These are phyloP conservation scores for Vitellaria paradoxa DNA, from an alignment of 179 eudicot genomes.

Conservation along the genomic window DNA sequence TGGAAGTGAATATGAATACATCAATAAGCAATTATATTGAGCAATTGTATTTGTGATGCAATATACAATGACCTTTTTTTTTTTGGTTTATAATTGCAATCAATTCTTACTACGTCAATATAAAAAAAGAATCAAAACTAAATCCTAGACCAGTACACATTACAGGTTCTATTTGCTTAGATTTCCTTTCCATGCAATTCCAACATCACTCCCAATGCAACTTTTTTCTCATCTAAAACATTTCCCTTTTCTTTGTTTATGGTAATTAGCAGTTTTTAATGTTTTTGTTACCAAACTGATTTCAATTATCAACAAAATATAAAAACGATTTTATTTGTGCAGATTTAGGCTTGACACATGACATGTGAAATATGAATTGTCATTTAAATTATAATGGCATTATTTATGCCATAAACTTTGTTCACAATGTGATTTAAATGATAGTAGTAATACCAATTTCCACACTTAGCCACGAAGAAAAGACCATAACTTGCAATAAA, in stretches of 20 bases:
- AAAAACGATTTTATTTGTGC: neutral
- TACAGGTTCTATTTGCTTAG: too few species aligned
- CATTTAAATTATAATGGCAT: neutral
- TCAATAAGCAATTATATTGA: too few species aligned
- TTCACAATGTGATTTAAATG: neutral
- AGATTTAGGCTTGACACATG: neutral
- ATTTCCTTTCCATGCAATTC: too few species aligned
- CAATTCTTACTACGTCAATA: too few species aligned
- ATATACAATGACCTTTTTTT: too few species aligned
- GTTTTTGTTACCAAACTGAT: neutral
- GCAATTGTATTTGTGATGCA: too few species aligned
- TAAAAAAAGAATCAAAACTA: too few species aligned
- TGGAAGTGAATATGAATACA: too few species aligned
- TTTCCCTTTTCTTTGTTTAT: neutral
- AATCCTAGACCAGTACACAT: too few species aligned
- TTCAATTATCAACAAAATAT: neutral
- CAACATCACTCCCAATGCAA: neutral
- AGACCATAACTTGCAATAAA: too few species aligned
- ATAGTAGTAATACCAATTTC: neutral
- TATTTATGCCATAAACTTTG: neutral
- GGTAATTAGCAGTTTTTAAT: neutral
- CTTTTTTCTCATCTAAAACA: neutral
- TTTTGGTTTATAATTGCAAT: too few species aligned
- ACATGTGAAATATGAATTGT: neutral
- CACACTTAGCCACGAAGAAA: neutral